Base-by-base conservation (phyloP, 2,329 filamentous ascomycete genomes). In the Fusarium siculi region DNA sequence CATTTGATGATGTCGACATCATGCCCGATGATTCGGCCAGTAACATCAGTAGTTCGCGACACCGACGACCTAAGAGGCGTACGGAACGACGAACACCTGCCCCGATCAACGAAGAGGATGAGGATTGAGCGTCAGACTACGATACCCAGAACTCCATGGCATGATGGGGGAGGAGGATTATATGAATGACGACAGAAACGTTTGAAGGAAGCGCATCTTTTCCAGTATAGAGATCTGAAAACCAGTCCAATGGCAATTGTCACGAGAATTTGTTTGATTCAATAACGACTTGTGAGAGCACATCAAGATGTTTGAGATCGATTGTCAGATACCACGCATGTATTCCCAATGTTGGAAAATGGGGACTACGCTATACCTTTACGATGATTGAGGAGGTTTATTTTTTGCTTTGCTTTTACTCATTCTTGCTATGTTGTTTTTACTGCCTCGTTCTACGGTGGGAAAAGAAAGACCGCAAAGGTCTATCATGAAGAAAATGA, bases 11-110 rank as follows among this genome's bases (percentile, higher is more conserved):
- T 65, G 85, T 85, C 49, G 88, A 90, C 76, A 85, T 96, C 54
- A 91, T 91, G 74, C 93, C 93, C 1, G 93, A 96, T 77, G 93
- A 96, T 80, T 92, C 89, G 61, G 93, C 93, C 30, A 95, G 93
- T 81, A 95, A 95, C 79, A 93, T 96, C 67, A 92, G 90, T 78
- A 93, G 91, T 79, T 92, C 91, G 59, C 82, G 92, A 75, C 87
- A 92, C 77, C 86, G 91, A 74, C 85, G 90, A 78, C 91, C 89
- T 46, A 93, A 92, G 85, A 85, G 91, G 78, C 87, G 90, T 76
- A 89, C 88, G 71, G 91, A 93, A 82, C 86, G 92, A 73, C 86
- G 91, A 66, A 94, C 92, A 25, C 93, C 93, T 3, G 92, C 92
- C 19, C 88, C 90, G 10, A 93, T 94, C 62, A 90, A 92, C 77